Percentiles rank a stretch among this genome's conserved stretches.
Evolutionary conservation across 176 grass and related monocot genomes (phyloP).

Genomic region (Musa beccarii): DNA sequence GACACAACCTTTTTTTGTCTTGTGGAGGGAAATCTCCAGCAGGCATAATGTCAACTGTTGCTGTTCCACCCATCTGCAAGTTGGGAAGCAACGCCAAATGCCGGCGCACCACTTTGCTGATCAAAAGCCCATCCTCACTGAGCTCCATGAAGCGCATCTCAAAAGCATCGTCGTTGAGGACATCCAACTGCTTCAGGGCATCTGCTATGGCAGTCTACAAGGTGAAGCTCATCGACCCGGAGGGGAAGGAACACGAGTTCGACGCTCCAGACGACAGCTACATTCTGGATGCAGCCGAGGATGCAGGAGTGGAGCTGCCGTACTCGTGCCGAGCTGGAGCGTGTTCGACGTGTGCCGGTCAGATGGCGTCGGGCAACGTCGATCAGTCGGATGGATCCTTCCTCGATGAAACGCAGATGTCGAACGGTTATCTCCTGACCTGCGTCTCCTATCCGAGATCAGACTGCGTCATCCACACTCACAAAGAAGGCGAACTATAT

Average conservation of each 20-base stretch:
- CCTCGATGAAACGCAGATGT: conserved; percentile 4
- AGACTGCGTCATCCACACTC: not conserved
- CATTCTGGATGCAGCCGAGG: conserved; percentile 5
- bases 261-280: conserved; percentile 2
- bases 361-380: not conserved
- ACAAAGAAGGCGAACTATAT: conserved; percentile 5
- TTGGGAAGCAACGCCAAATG: not conserved
- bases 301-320: not conserved
- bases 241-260: not conserved
- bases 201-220: conserved; percentile 6
- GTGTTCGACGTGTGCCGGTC: conserved; percentile 1
- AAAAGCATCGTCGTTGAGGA: not conserved
- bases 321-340: conserved; percentile 9
- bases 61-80: not conserved
- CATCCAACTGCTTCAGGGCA: not conserved
- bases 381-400: conserved; percentile 2
- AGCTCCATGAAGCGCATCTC: conserved; percentile 5
- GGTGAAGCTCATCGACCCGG: conserved; percentile 1
- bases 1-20: not conserved
- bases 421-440: not conserved
- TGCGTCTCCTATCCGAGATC: not conserved
- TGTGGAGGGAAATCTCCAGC: not conserved
- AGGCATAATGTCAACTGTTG: not conserved
- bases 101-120: not conserved
- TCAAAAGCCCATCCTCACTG: not conserved